Evolutionary conservation across 305 asterid species (phyloP).

Genomic region (Rubia balearica): DNA sequence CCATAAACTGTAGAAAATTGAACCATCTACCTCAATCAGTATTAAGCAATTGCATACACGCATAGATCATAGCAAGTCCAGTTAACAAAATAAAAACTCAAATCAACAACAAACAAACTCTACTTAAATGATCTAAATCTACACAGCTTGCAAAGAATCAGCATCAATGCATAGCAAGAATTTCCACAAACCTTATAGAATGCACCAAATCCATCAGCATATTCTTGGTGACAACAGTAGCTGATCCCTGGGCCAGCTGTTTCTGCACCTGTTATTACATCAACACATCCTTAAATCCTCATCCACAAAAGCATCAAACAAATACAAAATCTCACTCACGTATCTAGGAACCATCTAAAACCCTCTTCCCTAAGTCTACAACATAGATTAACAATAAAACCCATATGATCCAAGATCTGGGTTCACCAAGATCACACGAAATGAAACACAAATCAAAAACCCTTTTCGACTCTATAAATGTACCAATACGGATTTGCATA

Average conservation of each 20-base stretch:
- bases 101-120: not conserved
- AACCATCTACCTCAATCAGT: not conserved
- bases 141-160: not conserved
- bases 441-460: no score
- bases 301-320: not conserved
- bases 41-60: not conserved
- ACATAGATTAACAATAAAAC: not conserved
- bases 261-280: conserved; percentile 61
- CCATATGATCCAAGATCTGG: conserved; percentile 17
- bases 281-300: not conserved
- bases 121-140: not conserved
- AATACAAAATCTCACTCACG: not conserved
- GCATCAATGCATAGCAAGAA: not conserved
- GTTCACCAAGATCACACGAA: no score
- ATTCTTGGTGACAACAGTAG: conserved; percentile 49
- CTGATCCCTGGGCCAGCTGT: conserved; percentile 96
- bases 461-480: no score
- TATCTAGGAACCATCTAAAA: conserved; percentile 23
- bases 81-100: not conserved
- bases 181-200: conserved; percentile 65
- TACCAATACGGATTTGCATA: no score
- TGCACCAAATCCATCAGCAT: conserved; percentile 78
- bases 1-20: not conserved
- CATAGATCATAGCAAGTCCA: not conserved
- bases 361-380: no score